Conservation (phyloP, 2,329 filamentous ascomycete genomes). For the Pestalotiopsis fici region DNA sequence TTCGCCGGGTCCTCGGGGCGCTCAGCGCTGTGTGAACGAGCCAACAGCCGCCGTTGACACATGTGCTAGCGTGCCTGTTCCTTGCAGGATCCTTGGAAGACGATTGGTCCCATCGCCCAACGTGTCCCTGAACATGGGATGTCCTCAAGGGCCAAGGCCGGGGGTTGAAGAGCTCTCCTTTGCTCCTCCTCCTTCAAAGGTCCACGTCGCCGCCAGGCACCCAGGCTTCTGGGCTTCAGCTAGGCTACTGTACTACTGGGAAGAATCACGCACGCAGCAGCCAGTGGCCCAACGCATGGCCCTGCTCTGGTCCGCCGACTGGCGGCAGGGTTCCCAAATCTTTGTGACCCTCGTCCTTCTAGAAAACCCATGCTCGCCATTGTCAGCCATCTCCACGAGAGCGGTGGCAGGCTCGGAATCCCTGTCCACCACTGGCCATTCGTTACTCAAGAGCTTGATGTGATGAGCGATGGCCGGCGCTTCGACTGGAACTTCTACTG, state of each 20-base stretch:
- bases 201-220: not conserved
- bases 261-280: not conserved
- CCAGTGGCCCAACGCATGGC: not conserved
- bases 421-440: not conserved
- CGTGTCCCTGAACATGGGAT: not conserved
- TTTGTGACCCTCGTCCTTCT: not conserved
- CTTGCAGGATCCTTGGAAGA: not conserved
- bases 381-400: not conserved
- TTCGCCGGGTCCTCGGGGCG: not conserved
- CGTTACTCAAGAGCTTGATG: not conserved
- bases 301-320: not conserved
- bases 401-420: not conserved
- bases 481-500: not conserved
- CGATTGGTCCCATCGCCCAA: not conserved
- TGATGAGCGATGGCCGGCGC: not conserved
- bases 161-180: not conserved
- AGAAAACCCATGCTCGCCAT: not conserved
- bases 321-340: not conserved
- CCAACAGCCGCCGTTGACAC: constrained; percentile 5
- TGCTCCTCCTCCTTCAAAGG: not conserved
- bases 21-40: not conserved
- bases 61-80: not conserved
- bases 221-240: not conserved
- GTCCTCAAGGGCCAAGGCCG: not conserved
- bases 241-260: too few species aligned